A percentile compares a stretch with the other conserved stretches of the same genome.
phyloP scores from a whole-genome alignment of 805 yeast genomes.

The Saccharomycopsis capsularis region DNA sequence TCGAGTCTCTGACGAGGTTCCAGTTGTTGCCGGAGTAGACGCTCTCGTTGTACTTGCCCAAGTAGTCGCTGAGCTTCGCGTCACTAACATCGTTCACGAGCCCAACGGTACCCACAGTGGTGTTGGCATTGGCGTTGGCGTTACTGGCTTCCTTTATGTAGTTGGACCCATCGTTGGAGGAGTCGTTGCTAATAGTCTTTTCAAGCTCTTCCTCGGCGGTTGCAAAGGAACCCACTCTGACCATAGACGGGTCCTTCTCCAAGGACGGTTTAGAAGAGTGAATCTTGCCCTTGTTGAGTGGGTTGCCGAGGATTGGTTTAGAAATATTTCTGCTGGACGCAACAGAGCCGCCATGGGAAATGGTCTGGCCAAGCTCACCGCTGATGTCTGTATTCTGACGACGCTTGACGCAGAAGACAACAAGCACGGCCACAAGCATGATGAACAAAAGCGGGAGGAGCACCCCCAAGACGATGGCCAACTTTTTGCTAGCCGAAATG shows the following conservation, averaged over 20 bases:
- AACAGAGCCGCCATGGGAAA: too few relatives aligned
- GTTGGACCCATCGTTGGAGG: slow-evolving; percentile 3
- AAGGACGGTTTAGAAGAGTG: background rate
- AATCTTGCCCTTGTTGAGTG: slow-evolving; percentile 32
- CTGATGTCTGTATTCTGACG: slow-evolving; percentile 26
- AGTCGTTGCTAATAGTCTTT: slow-evolving; percentile 12
- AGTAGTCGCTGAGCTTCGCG: background rate
- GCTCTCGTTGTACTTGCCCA: background rate
- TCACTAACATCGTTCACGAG: slow-evolving; percentile 23
- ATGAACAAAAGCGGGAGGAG: slow-evolving; percentile 61
- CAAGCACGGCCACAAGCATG: slow-evolving; percentile 38
- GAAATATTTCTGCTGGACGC: slow-evolving; percentile 29
- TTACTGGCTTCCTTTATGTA: too few relatives aligned
- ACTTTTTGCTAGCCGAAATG: slow-evolving; percentile 36
- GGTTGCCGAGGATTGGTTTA: slow-evolving; percentile 33
- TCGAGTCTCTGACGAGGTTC: background rate
- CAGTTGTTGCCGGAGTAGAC: background rate
- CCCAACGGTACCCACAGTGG: slow-evolving; percentile 12
- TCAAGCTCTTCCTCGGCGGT: slow-evolving; percentile 56
- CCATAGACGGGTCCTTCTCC: slow-evolving; percentile 26
- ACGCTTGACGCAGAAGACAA: slow-evolving; percentile 52
- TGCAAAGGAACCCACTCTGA: slow-evolving; percentile 90
- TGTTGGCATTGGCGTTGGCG: background rate
- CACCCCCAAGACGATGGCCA: slow-evolving; percentile 92
- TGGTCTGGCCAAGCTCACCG: too few relatives aligned